Conservation (phyloP, 805 yeast species). For the Barnettozyma pratensis region DNA sequence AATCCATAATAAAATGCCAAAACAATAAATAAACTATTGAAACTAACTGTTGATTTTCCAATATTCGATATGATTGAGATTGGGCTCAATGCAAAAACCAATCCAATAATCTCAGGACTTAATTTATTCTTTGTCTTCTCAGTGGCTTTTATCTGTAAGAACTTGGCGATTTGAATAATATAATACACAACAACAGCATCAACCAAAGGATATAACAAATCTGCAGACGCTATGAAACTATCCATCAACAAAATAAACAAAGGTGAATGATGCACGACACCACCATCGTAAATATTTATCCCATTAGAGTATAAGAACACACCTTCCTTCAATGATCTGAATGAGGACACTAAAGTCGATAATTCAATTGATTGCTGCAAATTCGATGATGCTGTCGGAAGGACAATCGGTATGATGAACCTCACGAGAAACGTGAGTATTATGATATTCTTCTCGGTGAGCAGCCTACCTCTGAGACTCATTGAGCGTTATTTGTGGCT, state of each 20-base stretch:
- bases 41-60: constrained; percentile 59
- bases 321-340: constrained; percentile 60
- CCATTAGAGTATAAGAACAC: constrained; percentile 52
- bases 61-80: constrained; percentile 62
- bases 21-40: constrained; percentile 56
- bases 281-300: constrained; percentile 74
- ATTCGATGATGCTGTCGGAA: constrained; percentile 15
- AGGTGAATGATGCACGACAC: constrained; percentile 84
- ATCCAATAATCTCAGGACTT: constrained; percentile 44
- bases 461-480: background rate
- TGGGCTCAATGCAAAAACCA: constrained; percentile 77
- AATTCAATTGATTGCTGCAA: constrained; percentile 44
- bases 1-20: constrained; percentile 42
- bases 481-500: too few species aligned
- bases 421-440: constrained; percentile 15
- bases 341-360: constrained; percentile 72
- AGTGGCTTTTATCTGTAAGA: constrained; percentile 9
- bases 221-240: constrained; percentile 12
- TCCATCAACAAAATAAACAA: constrained; percentile 51
- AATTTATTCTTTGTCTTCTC: constrained; percentile 6
- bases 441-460: constrained; percentile 11
- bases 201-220: constrained; percentile 46
- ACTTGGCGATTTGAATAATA: constrained; percentile 45
- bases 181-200: constrained; percentile 57
- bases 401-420: constrained; percentile 10